Percentiles rank a stretch among this genome's conserved stretches.
These are phyloP conservation scores for Fusarium sp. DNA, from an alignment of 2,329 filamentous ascomycete species.

Conservation along the genomic window DNA sequence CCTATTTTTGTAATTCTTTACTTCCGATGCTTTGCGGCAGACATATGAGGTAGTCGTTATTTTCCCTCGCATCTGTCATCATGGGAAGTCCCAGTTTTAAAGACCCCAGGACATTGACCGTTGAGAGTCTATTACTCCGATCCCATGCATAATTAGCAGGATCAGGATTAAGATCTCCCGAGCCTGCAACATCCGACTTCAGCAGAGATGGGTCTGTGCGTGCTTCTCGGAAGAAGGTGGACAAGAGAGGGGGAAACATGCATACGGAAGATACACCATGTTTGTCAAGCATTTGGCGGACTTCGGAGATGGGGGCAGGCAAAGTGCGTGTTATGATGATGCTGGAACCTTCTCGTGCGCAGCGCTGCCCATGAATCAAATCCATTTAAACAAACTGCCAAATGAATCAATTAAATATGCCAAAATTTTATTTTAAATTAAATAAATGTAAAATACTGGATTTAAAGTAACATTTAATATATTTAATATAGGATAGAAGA, in stretches of 20 bases:
- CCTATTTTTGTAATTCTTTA: not conserved
- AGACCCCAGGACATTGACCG: slow-evolving; percentile 19
- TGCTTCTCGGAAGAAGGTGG: slow-evolving; percentile 17
- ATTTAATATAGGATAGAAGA: no score
- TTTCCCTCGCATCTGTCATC: not conserved
- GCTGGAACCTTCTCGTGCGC: slow-evolving; percentile 8
- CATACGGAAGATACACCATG: slow-evolving; percentile 4
- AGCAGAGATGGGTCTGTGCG: slow-evolving; percentile 17
- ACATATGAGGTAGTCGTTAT: not conserved
- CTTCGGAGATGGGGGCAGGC: slow-evolving; percentile 20
- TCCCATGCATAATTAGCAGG: slow-evolving; percentile 22
- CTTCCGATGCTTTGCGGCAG: not conserved
- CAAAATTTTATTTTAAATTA: no score
- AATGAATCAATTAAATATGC: no score
- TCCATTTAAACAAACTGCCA: no score
- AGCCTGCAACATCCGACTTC: not conserved
- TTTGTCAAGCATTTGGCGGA: slow-evolving; percentile 8
- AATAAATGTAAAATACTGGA: no score
- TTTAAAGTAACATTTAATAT: no score
- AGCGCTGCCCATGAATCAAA: no score
- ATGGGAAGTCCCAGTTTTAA: slow-evolving; percentile 22
- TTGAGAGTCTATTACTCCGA: slow-evolving; percentile 1
- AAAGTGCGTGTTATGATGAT: slow-evolving; percentile 19
- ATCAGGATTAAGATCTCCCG: slow-evolving; percentile 15
- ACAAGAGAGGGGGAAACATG: slow-evolving; percentile 18